Conservation (phyloP, 345 rosid species). For the Iberis pinnata region DNA sequence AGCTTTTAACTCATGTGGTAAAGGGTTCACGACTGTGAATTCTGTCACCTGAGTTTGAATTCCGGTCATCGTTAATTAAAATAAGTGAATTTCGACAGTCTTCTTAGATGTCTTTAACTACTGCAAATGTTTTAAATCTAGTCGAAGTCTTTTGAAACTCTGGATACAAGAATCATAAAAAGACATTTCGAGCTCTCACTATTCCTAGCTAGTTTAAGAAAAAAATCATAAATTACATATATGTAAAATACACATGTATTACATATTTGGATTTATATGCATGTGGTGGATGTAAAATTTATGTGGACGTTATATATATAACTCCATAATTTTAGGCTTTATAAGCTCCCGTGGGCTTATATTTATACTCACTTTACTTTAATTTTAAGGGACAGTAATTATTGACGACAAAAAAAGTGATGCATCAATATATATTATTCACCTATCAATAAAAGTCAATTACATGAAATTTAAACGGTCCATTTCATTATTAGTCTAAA, state of each 20-base stretch:
- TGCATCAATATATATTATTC: constrained; percentile 6
- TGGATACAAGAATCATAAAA: no score
- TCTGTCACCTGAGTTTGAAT: no score
- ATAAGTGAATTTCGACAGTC: no score
- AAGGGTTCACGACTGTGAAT: no score
- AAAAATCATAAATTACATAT: not conserved
- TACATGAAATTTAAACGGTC: constrained; percentile 24
- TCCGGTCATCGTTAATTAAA: no score
- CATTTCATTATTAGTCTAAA: constrained; percentile 19
- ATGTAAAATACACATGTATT: not conserved
- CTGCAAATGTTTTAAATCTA: no score
- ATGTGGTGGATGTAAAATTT: constrained; percentile 13
- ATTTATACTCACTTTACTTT: constrained; percentile 24
- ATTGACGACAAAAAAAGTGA: constrained; percentile 20
- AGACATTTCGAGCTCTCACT: no score
- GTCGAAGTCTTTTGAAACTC: no score
- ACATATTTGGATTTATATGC: not conserved
- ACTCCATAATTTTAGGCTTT: constrained; percentile 25
- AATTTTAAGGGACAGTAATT: constrained; percentile 20
- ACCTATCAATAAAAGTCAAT: constrained; percentile 21
- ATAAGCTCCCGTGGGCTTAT: constrained; percentile 21
- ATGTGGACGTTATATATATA: constrained; percentile 7
- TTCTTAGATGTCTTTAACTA: no score
- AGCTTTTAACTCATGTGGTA: no score
- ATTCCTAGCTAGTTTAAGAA: no score